A percentile compares a stretch with the other conserved stretches of the same genome.
Conservation (phyloP, 2,329 filamentous ascomycete species). For the Fusarium anguioides region DNA sequence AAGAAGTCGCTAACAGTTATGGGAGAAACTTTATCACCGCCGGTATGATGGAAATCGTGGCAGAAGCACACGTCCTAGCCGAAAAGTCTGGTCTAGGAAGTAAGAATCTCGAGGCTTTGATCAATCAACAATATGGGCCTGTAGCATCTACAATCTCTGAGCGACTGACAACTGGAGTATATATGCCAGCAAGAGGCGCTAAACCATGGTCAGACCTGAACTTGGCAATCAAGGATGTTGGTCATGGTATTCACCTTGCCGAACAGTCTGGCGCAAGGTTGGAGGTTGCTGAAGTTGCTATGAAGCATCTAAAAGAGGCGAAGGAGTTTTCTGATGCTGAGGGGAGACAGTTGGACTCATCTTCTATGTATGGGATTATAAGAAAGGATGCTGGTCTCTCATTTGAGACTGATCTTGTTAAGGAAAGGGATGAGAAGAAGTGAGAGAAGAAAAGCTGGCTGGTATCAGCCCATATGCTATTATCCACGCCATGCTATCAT, state of each 20-base stretch:
- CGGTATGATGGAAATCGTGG: conserved; percentile 60
- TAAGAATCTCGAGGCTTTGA: conserved; percentile 55
- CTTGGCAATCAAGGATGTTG: conserved; percentile 64
- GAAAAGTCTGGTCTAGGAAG: conserved; percentile 57
- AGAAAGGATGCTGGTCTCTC: conserved; percentile 55
- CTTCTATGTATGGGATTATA: conserved; percentile 61
- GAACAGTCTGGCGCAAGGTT: conserved; percentile 53
- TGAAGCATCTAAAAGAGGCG: conserved; percentile 57
- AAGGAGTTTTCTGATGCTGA: conserved; percentile 51
- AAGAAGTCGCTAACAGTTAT: neutral
- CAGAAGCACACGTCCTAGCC: conserved; percentile 62
- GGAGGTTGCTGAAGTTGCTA: conserved; percentile 55
- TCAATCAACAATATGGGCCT: conserved; percentile 55
- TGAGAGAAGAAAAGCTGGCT: neutral
- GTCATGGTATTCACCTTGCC: conserved; percentile 59
- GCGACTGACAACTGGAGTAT: conserved; percentile 53
- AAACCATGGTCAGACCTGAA: conserved; percentile 60
- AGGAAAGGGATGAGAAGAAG: conserved; percentile 42
- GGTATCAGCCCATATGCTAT: neutral
- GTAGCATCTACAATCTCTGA: conserved; percentile 53
- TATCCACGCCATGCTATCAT: neutral
- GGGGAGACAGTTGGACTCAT: conserved; percentile 58
- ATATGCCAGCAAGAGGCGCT: conserved; percentile 49
- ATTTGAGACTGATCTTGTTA: conserved; percentile 56
- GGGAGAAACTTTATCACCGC: conserved; percentile 60